A percentile compares a stretch with the other conserved stretches of the same genome.
Conservation (phyloP, 2,329 filamentous ascomycete species). For the Whalleya microplaca region DNA sequence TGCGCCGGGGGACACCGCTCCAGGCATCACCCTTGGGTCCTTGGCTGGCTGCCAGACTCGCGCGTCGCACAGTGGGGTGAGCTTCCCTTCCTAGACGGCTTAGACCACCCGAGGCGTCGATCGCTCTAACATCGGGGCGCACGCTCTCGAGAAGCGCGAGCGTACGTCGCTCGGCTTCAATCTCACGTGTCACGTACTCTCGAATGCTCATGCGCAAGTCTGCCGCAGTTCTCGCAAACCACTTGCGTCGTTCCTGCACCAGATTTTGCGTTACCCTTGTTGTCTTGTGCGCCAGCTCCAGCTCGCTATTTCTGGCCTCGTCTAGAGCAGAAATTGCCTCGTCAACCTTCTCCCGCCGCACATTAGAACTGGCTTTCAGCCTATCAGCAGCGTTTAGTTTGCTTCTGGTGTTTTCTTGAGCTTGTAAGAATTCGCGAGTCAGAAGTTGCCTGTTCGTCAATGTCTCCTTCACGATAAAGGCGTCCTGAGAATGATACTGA, state of each 20-base stretch:
- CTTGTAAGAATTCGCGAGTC: conserved; percentile 88
- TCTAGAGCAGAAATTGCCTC: conserved; percentile 92
- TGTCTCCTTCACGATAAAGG: conserved; percentile 97
- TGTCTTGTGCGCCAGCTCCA: conserved; percentile 82
- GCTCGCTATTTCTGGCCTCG: conserved; percentile 82
- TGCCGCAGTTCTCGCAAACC: conserved; percentile 85
- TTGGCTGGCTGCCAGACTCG: conserved; percentile 83
- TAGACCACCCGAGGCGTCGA: conserved; percentile 88
- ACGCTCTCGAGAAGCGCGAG: conserved; percentile 93
- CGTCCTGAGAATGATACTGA: conserved; percentile 92
- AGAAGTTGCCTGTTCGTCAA: conserved; percentile 97
- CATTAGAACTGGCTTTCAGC: conserved; percentile 82
- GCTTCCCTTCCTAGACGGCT: conserved; percentile 87
- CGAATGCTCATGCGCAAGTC: conserved; percentile 83
- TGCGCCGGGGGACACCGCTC: conserved; percentile 87
- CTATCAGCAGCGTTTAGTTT: conserved; percentile 87
- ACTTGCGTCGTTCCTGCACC: conserved; percentile 83
- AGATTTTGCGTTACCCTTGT: conserved; percentile 88
- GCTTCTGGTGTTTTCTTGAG: conserved; percentile 81
- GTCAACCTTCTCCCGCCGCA: conserved; percentile 93
- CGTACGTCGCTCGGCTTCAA: conserved; percentile 91
- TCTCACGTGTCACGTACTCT: conserved; percentile 92
- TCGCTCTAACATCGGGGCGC: conserved; percentile 87
- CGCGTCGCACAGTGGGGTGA: conserved; percentile 74
- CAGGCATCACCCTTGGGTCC: conserved; percentile 98